Conservation (phyloP, 1,284 basidiomycete genomes). For the Ustanciosporium gigantosporum region DNA sequence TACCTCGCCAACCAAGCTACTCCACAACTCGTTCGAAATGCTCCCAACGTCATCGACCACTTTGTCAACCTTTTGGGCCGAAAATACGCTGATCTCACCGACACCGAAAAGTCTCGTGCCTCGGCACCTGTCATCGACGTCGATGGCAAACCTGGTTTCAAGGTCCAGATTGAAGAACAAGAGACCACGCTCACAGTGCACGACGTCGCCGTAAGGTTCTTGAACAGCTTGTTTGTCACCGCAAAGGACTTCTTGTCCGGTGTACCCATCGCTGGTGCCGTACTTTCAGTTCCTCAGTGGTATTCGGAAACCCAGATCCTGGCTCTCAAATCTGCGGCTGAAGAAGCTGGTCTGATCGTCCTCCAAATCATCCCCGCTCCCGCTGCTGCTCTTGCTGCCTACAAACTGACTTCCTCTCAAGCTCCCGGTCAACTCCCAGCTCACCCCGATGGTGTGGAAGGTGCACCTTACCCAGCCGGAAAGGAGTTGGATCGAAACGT, state of each 20-base stretch:
- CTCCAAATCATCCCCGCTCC: conserved; percentile 79
- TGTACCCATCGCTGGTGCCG: conserved; percentile 76
- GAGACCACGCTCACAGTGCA: conserved; percentile 76
- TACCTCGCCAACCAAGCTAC: conserved; percentile 96
- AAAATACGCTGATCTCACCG: conserved; percentile 77
- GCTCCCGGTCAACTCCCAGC: conserved; percentile 62
- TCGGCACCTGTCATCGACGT: conserved; percentile 82
- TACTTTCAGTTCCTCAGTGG: conserved; percentile 79
- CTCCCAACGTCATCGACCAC: conserved; percentile 87
- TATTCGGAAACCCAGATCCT: conserved; percentile 73
- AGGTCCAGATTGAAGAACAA: conserved; percentile 75
- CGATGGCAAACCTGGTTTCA: conserved; percentile 66
- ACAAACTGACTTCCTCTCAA: conserved; percentile 63
- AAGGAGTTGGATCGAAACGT: conserved; percentile 66
- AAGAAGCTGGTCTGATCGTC: conserved; percentile 76
- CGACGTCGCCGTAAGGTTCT: conserved; percentile 84
- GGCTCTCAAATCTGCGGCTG: conserved; percentile 75
- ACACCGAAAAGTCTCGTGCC: conserved; percentile 71
- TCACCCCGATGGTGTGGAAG: conserved; percentile 57
- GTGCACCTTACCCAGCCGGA: conserved; percentile 62
- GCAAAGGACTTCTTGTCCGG: conserved; percentile 89
- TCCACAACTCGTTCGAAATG: conserved; percentile 92
- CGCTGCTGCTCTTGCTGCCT: conserved; percentile 72
- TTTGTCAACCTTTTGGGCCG: conserved; percentile 93
- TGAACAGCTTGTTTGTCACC: conserved; percentile 79